Base-by-base conservation (phyloP, 2,329 filamentous ascomycete species). In the Venturia pyrina region DNA sequence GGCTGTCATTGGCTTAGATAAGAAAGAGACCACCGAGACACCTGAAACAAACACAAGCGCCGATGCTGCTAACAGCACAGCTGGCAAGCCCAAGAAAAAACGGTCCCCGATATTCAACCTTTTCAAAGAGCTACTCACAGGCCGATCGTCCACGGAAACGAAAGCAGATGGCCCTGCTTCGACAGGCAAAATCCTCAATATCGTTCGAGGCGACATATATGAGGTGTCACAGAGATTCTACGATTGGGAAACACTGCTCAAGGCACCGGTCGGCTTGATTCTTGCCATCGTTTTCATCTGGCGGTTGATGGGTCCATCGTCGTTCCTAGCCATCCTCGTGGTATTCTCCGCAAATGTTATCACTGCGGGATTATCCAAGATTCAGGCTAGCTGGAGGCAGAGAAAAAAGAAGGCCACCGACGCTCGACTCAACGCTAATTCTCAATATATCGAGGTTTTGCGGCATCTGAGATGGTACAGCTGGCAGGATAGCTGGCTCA, bases 141-240 rank as follows among this genome's bases (percentile, higher is more conserved):
- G 60, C 17, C 63, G 63, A 15, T 32, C 48, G 43, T 43, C 37
- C 10, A 62, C 72, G 68, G 43, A 68, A 72, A 59, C 74, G 75
- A 65, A 67, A 67, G 32, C 71, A 13, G 81, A 83, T 65, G 79
- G 83, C 65, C 84, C 89, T 1, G 91, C 92, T 0, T 91, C 90
- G 0, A 93, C 92, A 76, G 92, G 92, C 8, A 96, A 96, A 73
- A 93, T 96, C 63, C 83, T 96, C 68, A 96, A 96, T 71, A 77
- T 96, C 1, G 89, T 96, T 62, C 72, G 73, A 63, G 87, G 84
- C 67, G 90, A 95, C 73, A 89, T 89, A 0, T 93, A 93, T 72
- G 89, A 93, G 73, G 85, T 93, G 48, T 84, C 90, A 2, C 90
- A 93, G 71, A 75, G 79, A 56, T 95, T 96, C 70, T 96, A 91